Percentiles rank a stretch among this genome's conserved stretches.
These are phyloP conservation scores for Tricholoma terreum DNA, from an alignment of 768 basidiomycete species.

Conservation along the genomic window DNA sequence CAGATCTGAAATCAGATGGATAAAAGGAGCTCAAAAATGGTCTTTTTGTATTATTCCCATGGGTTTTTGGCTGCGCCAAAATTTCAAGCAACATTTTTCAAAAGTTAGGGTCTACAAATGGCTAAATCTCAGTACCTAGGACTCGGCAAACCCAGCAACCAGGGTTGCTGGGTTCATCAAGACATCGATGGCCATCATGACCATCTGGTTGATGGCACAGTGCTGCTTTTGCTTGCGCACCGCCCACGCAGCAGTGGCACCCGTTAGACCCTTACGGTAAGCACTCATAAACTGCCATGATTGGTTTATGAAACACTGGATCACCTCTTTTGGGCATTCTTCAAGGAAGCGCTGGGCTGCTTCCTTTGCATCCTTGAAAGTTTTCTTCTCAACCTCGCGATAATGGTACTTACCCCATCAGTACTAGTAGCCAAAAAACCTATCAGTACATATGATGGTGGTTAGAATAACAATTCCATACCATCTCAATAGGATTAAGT, in stretches of 20 bases:
- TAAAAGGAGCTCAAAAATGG: no score
- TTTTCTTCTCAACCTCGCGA: no score
- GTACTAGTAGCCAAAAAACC: not conserved
- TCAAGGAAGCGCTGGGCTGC: not conserved
- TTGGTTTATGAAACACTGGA: not conserved
- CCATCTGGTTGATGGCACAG: not conserved
- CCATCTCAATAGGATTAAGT: conserved; percentile 47
- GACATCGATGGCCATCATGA: no score
- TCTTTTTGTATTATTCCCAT: no score
- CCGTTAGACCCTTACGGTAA: not conserved
- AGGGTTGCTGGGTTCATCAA: no score
- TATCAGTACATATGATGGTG: not conserved
- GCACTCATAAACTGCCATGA: not conserved
- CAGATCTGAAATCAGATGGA: not conserved
- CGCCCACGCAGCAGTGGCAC: not conserved
- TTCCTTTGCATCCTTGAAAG: not conserved
- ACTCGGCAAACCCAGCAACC: not conserved
- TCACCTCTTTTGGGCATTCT: not conserved
- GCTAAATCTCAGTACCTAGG: not conserved
- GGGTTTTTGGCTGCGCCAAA: no score
- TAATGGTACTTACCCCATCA: no score
- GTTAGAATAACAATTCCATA: conserved; percentile 12
- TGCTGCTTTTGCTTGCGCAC: not conserved
- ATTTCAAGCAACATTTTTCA: no score
- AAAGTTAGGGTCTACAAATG: not conserved